Base-by-base conservation (phyloP, 2,329 filamentous ascomycete genomes). In the Colletotrichum costaricense region DNA sequence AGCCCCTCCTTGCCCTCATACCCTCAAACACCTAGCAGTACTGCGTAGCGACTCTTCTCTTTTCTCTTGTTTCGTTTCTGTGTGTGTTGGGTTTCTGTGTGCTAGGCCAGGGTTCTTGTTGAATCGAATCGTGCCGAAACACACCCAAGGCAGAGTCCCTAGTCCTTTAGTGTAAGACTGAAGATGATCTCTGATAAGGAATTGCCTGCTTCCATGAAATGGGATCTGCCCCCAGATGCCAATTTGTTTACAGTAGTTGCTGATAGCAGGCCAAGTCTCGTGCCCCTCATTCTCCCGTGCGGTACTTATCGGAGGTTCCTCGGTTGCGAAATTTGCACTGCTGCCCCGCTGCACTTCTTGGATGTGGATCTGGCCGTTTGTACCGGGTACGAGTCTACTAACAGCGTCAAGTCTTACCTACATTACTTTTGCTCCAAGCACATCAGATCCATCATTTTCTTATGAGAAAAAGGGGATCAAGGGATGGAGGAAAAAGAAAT, bases 231-330 rank as follows among this genome's bases (percentile, higher is more conserved):
- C 19, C 42, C 42, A 49, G 16, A 11, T n/a, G 42, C 42, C 42
- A 22, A 22, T 49, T 49, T 8, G 33, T 35, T 35, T 35, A 33
- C 42, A 9, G 42, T 19, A 35, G 42, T 49, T 8, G 42, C 19
- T 49, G 42, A 22, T 49, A 49, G 42, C 7, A n/a, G 16, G 4
- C 42, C 19, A 22, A 49, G 42, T 49, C 42, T 22, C 7, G 8
- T 49, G 7, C 42, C 42, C 42, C 42, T 49, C 19, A 49, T n/a
- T 22, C 42, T 49, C 42, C 8, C 8, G 16, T 4, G 11, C 11
- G n/a, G 33, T 49, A 63, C 60, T 58, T 30, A 9, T 16, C 59
- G 54, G 59, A 65, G 35, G 52, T 65, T 58, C 11, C 54, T 69
- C 59, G 67, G 38, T 16, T 22, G 19, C 16, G 42, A 11, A 3